Base-by-base conservation (phyloP, 805 yeast genomes). In the Yamadazyma ubonensis region DNA sequence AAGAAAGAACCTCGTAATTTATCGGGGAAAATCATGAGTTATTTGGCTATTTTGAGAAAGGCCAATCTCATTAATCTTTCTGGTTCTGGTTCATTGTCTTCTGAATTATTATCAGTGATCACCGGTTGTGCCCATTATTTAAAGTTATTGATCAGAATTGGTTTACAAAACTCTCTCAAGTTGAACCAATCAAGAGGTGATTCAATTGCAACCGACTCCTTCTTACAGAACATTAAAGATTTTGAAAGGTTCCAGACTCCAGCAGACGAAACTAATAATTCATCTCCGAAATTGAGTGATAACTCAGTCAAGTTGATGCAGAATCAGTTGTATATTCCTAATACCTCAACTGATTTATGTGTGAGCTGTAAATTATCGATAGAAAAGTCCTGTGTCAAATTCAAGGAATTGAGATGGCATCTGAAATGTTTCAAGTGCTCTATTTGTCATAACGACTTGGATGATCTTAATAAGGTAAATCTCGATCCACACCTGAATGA, bases 71-170 rank as follows among this genome's bases (percentile, higher is more conserved):
- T 63, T 2, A 54, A 62, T 2, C 52, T 58, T 7, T 63, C 70
- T 3, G 71, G 70, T 48, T 48, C 73, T 36, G 72, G 73, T 48
- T 48, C 73, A 32, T 64, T 76, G 29, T 78, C 89, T 0, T 81
- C 85, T 3, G 83, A 80, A 39, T 57, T 91, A 28, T 72, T 93
- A 49, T 78, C 91, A 0, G 79, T 90, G 8, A 90, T 90, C 4
- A 87, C 96, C 1, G 89, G 95, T 0, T 68, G 91, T 51, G 97
- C 99, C 0, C 98, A 93, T 58, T 91, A 89, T 60, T 70, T 93
- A 52, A 93, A 93, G 59, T 70, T 91, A 5, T 67, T 93, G 16
- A 84, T 91, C 4, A 71, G 97, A 46, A 79, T 79, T 53, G 93
- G 96, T 0, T 72, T 93, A 29, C 76, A 79, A 43, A 79, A 81